phyloP scores from a whole-genome alignment of 345 rosid genomes.

The Aurinia saxatilis region DNA sequence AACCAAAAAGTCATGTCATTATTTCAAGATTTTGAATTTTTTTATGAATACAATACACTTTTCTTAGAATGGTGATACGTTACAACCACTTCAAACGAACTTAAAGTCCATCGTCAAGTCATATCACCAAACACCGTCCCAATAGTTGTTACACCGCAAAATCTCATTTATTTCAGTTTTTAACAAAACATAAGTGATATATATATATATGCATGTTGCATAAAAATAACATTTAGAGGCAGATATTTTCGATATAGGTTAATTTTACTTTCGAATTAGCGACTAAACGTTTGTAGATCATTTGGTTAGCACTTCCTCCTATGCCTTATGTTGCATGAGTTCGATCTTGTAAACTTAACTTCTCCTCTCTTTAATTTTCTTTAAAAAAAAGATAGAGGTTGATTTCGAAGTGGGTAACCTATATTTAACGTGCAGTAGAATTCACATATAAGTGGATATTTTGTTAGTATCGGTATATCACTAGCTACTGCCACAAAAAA shows the following conservation, averaged over 20 bases:
- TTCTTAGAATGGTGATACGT: constrained; percentile 1
- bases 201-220: background rate
- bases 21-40: background rate
- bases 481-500: background rate
- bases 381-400: too few species aligned
- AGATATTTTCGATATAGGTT: background rate
- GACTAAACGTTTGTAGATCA: too few species aligned
- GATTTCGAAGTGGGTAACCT: constrained; percentile 8
- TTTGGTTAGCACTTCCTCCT: too few species aligned
- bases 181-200: background rate
- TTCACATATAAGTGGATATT: background rate
- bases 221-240: background rate
- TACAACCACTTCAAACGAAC: constrained; percentile 7
- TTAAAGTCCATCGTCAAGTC: background rate
- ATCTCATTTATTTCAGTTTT: background rate
- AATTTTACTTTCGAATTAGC: too few species aligned
- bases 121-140: background rate
- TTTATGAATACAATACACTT: background rate
- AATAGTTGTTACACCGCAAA: background rate
- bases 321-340: too few species aligned
- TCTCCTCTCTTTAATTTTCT: too few species aligned
- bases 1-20: background rate
- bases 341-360: too few species aligned
- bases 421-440: background rate
- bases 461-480: background rate